phyloP scores from a whole-genome alignment of 345 rosid species.

The Turritis glabra region DNA sequence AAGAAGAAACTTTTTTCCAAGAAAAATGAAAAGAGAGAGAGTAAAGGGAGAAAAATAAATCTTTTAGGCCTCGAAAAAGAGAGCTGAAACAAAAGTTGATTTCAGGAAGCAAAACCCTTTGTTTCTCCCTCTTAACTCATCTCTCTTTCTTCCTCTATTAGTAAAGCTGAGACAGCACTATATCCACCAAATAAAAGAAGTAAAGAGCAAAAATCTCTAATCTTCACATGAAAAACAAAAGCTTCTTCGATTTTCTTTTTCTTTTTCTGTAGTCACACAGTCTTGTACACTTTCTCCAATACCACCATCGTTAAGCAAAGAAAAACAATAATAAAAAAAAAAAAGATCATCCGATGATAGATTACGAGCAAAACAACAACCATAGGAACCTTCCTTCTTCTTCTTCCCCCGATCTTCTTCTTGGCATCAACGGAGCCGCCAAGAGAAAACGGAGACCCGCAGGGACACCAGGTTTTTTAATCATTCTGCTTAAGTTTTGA shows the following conservation, averaged over 20 bases:
- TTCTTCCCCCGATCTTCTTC: conserved; percentile 28
- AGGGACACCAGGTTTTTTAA: conserved; percentile 76
- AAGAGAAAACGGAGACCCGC: conserved; percentile 86
- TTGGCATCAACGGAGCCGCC: conserved; percentile 19
- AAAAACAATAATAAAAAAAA: neutral
- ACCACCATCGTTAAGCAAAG: neutral
- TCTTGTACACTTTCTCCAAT: conserved; percentile 11
- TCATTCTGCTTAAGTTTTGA: neutral
- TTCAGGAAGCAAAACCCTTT: conserved; percentile 38
- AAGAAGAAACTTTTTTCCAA: conserved; percentile 24
- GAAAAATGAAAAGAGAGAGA: conserved; percentile 1
- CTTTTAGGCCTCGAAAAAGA: conserved; percentile 22
- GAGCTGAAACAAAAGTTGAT: conserved; percentile 36
- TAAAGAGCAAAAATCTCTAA: conserved; percentile 1
- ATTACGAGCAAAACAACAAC: conserved; percentile 28
- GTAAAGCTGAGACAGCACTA: conserved; percentile 34
- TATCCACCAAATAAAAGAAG: conserved; percentile 26
- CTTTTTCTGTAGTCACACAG: conserved; percentile 23
- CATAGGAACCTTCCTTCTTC: conserved; percentile 18
- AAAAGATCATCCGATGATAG: conserved; percentile 17
- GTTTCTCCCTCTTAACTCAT: conserved; percentile 32
- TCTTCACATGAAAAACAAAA: conserved; percentile 37
- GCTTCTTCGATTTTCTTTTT: conserved; percentile 30
- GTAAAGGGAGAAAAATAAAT: conserved; percentile 13
- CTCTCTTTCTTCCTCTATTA: conserved; percentile 32